Evolutionary conservation across 2,329 filamentous ascomycete genomes (phyloP), one percentile per base, ranked within the genome.

Genomic region (Lasiodiplodia citricola): DNA sequence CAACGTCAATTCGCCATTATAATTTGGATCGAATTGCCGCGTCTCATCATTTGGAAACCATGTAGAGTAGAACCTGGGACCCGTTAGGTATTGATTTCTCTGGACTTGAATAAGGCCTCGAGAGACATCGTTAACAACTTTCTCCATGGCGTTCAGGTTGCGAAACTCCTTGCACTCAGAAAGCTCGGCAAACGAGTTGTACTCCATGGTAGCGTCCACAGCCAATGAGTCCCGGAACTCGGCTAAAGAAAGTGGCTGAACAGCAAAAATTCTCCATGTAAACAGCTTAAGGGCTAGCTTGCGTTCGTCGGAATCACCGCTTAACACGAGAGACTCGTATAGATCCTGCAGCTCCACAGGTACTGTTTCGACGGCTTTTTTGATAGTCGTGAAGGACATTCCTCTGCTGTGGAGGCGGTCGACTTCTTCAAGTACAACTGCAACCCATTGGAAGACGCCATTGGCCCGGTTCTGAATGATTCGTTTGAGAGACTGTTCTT

Each of bases 401-500:
- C 51, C 21, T 16, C n/a, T 28, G 23, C 31, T 31, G 21, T 16
- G 10, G 1, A 54, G 23, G 11, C 25, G 21, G 21, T 2, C 8
- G 1, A 28, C 25, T 1, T 54, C 14, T 0, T 25, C 7, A 1
- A 54, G 21, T 0, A 54, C 51, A 1, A 54, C 5, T 3, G 51
- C 10, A 7, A 54, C 51, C 51, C 51, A 54, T 2, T 16, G 21
- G 25, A 54, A 31, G 3, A 54, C 7, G 0, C 51, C 51, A 13
- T 54, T 54, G 1, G 51, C 25, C 8, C 51, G 21, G 1, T 54
- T 31, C 3, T 2, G 5, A 14, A 54, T 54, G n/a, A 25, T 21
- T 2, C 4, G 2, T 1, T 54, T 16, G 11, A 25, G n/a, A 0
- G 25, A 25, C 3, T n/a, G 3, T 0, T 18, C 2, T 7, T 13